Base-by-base conservation (phyloP, 768 basidiomycete species). In the Suillus luteus region DNA sequence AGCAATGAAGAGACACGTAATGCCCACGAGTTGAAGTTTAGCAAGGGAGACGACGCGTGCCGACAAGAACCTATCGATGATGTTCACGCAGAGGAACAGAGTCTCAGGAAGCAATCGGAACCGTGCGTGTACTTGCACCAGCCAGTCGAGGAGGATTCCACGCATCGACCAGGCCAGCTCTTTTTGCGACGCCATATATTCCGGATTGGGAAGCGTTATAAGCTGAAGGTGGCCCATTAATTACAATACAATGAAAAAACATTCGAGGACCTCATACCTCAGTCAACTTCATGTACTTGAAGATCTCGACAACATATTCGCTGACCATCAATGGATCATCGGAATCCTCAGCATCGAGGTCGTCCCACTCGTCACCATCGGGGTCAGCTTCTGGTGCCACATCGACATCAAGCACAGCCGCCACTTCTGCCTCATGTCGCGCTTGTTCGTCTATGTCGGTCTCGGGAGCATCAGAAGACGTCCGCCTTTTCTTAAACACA, bases 311-410 rank as follows among this genome's bases (percentile, higher is more conserved):
- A 59, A 97, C 96, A 72, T 99, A 99, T 77, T 98, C 94, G 78
- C 90, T 91, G 67, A 97, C 96, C 96, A 98, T 98, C 65, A 93
- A 82, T 15, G 96, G 97, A 72, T 99, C 96, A 58, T 95, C 94
- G 60, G 81, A 86, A 73, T 98, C 96, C 24, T 96, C 95, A 1
- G 86, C 87, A 67, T 98, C 95, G 17, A 99, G 83, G 71, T 99
- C 96, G 37, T 91, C 91, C 96, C 95, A 99, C 72, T 83, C 79
- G 71, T 79, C 68, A 66, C 81, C 82, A 62, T 90, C 81, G 3
- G 87, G 88, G 67, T 90, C 88, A 5, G 85, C 88, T 71, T 91
- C 91, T 3, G 70, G 73, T 65, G 87, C 85, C 14, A 78, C 79
- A 38, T 86, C 78, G 37, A 74, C 67, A 38, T 84, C 76, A 9